phyloP scores from a whole-genome alignment of 495 filamentous ascomycete genomes.

The Penicillium arizonense region DNA sequence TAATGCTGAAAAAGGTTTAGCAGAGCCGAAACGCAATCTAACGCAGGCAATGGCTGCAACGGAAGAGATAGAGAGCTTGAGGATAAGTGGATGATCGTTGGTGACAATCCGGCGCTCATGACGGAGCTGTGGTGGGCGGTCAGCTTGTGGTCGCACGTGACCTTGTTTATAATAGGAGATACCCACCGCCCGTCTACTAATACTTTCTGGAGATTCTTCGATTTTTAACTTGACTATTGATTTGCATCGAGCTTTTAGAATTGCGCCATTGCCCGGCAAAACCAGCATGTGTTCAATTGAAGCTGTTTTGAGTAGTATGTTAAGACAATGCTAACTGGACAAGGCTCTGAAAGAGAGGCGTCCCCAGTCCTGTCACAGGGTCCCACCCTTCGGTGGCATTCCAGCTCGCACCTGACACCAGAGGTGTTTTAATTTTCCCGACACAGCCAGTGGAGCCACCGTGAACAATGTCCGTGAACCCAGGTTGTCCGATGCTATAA shows the following conservation, averaged over 20 bases:
- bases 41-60: constrained; percentile 1
- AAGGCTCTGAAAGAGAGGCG: constrained; percentile 21
- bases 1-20: background rate
- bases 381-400: constrained; percentile 36
- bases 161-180: background rate
- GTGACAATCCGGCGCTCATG: constrained; percentile 16
- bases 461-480: constrained; percentile 56
- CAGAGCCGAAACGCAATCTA: background rate
- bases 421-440: constrained; percentile 27
- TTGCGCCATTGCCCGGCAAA: too few species aligned
- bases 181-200: background rate
- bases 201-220: background rate
- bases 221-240: background rate
- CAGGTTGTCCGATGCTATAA: constrained; percentile 45
- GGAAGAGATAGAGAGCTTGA: constrained; percentile 6
- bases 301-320: background rate
- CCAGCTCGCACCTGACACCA: constrained; percentile 53
- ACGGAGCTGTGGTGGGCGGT: constrained; percentile 33
- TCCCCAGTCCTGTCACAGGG: constrained; percentile 32
- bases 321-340: constrained; percentile 12
- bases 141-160: constrained; percentile 19
- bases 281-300: background rate
- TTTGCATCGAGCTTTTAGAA: too few species aligned
- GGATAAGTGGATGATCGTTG: constrained; percentile 16
- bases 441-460: constrained; percentile 56